Conservation (phyloP, 73 alveolate species). For the Stentor roeselii region DNA sequence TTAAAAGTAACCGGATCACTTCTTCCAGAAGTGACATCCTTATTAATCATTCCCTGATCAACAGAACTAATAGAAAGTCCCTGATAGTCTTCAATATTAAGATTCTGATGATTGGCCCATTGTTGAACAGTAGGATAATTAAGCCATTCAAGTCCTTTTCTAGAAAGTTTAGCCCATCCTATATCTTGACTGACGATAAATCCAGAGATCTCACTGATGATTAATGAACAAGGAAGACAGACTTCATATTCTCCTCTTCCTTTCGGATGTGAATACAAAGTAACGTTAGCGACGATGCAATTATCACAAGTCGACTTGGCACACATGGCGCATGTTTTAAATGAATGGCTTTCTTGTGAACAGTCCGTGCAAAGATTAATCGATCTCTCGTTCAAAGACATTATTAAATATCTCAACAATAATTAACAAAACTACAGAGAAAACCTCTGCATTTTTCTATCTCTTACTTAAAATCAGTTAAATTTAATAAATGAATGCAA, state of each 20-base stretch:
- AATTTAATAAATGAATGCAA: too few relatives aligned
- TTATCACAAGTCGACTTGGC: too few relatives aligned
- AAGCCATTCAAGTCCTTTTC: not conserved
- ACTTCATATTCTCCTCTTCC: conserved; percentile 16
- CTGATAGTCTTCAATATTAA: not conserved
- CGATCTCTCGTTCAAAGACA: too few relatives aligned
- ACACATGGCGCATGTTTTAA: too few relatives aligned
- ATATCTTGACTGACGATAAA: not conserved
- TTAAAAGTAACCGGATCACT: not conserved
- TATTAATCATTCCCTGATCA: conserved; percentile 5
- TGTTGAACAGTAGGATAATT: not conserved
- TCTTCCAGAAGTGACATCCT: conserved; percentile 1
- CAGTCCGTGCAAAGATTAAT: too few relatives aligned
- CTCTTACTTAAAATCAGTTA: too few relatives aligned
- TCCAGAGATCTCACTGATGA: not conserved
- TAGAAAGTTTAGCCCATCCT: not conserved
- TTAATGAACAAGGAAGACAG: not conserved
- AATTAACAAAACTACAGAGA: too few relatives aligned
- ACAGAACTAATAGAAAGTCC: not conserved
- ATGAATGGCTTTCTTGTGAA: too few relatives aligned
- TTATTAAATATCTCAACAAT: too few relatives aligned
- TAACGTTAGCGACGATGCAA: too few relatives aligned
- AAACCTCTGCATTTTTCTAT: too few relatives aligned
- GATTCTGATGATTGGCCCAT: not conserved
- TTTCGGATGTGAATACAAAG: not conserved